Conservation (phyloP, 2,329 filamentous ascomycete genomes). For the Elsinoe necatrix region DNA sequence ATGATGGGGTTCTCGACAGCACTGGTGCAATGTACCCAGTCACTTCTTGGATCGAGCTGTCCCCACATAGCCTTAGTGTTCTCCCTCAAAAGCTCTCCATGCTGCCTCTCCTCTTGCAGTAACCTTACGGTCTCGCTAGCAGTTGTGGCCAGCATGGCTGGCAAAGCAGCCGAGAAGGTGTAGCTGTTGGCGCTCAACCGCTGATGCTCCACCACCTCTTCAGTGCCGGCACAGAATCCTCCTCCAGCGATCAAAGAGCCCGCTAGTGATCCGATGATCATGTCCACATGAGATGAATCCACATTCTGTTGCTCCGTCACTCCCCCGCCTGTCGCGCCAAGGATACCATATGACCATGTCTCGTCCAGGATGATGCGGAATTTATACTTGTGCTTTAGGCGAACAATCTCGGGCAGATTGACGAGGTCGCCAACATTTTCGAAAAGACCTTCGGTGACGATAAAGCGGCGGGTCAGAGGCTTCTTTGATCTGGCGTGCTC, state of each 20-base stretch:
- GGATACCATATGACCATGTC: conserved; percentile 92
- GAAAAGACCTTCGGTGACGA: conserved; percentile 91
- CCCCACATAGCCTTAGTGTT: conserved; percentile 78
- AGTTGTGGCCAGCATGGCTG: conserved; percentile 89
- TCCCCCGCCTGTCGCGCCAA: conserved; percentile 83
- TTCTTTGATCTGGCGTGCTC: conserved; percentile 77
- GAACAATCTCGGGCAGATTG: conserved; percentile 80
- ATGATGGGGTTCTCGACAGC: conserved; percentile 77
- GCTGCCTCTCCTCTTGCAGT: conserved; percentile 77
- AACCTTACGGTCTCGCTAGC: conserved; percentile 83
- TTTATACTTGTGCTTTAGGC: conserved; percentile 92
- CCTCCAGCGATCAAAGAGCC: conserved; percentile 86
- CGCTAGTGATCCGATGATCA: conserved; percentile 89
- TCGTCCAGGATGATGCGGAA: conserved; percentile 97
- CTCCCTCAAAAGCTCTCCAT: conserved; percentile 69
- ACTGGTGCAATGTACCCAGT: conserved; percentile 83
- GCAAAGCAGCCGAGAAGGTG: conserved; percentile 90
- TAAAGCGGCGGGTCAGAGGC: conserved; percentile 83
- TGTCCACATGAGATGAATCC: conserved; percentile 85
- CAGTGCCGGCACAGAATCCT: conserved; percentile 87
- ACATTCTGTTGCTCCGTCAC: conserved; percentile 96
- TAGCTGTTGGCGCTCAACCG: conserved; percentile 87
- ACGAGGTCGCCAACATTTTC: conserved; percentile 81
- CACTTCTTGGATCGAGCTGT: conserved; percentile 84
- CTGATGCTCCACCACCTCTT: conserved; percentile 92